Conservation (phyloP, 345 rosid species). For the Aurinia saxatilis region DNA sequence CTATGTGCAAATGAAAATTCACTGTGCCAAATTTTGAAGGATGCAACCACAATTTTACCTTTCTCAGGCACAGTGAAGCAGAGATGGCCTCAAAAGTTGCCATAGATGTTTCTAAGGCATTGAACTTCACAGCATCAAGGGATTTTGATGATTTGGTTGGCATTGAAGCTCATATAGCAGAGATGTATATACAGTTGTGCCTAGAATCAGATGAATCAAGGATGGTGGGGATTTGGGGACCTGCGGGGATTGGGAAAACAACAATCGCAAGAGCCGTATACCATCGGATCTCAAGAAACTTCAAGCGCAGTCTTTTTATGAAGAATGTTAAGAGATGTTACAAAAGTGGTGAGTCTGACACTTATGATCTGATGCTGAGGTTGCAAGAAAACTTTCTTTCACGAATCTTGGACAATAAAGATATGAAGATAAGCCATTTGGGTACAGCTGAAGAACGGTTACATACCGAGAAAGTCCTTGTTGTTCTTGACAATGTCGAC, state of each 20-base stretch:
- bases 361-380: neutral
- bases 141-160: slow-evolving; percentile 5
- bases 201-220: neutral
- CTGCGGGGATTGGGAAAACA: slow-evolving; percentile 12
- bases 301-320: neutral
- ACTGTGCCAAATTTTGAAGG: too few species aligned
- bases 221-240: slow-evolving; percentile 4
- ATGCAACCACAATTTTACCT: too few species aligned
- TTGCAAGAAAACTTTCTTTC: neutral
- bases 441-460: neutral
- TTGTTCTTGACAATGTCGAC: slow-evolving; percentile 10
- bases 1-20: too few species aligned
- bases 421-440: slow-evolving; percentile 1
- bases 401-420: neutral
- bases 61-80: neutral
- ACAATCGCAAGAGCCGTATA: slow-evolving; percentile 7
- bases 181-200: neutral
- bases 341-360: neutral
- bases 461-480: neutral
- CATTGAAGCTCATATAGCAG: slow-evolving; percentile 5
- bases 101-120: neutral
- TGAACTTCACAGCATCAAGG: neutral
- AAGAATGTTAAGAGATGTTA: neutral
- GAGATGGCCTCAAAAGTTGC: neutral
- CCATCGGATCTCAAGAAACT: neutral